Percentiles rank a stretch among this genome's conserved stretches.
Evolutionary conservation across 2,329 filamentous ascomycete genomes (phyloP).

Genomic region (Elsinoe necatrix): DNA sequence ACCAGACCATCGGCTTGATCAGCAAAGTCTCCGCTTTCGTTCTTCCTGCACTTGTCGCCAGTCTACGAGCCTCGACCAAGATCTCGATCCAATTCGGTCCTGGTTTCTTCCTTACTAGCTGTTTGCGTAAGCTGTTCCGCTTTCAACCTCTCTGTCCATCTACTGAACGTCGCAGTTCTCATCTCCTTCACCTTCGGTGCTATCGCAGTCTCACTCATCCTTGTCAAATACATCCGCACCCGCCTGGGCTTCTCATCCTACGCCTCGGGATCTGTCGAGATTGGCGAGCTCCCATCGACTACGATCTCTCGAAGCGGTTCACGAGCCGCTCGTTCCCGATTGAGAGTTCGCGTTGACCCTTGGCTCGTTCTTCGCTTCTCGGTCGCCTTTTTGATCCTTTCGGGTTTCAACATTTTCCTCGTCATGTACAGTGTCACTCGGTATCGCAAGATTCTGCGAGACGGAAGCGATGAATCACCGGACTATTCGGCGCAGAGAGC

Average conservation of each 20-base stretch:
- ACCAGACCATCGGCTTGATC: slow-evolving; percentile 3
- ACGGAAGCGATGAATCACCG: slow-evolving; percentile 9
- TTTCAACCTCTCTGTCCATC: not conserved
- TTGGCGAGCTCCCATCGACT: not conserved
- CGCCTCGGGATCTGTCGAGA: slow-evolving; percentile 11
- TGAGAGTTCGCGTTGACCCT: slow-evolving; percentile 15
- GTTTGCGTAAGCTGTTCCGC: not conserved
- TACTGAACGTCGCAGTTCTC: slow-evolving; percentile 16
- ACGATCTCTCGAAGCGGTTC: not conserved
- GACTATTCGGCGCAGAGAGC: slow-evolving; percentile 17
- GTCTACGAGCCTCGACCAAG: slow-evolving; percentile 16
- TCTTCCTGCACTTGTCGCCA: slow-evolving; percentile 16
- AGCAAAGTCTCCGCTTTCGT: slow-evolving; percentile 17
- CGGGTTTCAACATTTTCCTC: slow-evolving; percentile 19
- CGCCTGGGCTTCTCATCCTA: slow-evolving; percentile 16
- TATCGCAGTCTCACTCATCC: slow-evolving; percentile 19
- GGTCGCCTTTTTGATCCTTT: slow-evolving; percentile 19
- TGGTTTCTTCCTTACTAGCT: slow-evolving; percentile 11
- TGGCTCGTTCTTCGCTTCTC: slow-evolving; percentile 21
- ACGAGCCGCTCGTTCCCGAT: not conserved
- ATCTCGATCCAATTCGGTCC: slow-evolving; percentile 11
- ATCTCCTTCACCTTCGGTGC: slow-evolving; percentile 18
- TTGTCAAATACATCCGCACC: slow-evolving; percentile 20
- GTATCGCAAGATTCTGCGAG: slow-evolving; percentile 15
- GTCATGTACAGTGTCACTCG: slow-evolving; percentile 15